Base-by-base conservation (phyloP, 2,329 filamentous ascomycete genomes). In the Fusarium foetens region DNA sequence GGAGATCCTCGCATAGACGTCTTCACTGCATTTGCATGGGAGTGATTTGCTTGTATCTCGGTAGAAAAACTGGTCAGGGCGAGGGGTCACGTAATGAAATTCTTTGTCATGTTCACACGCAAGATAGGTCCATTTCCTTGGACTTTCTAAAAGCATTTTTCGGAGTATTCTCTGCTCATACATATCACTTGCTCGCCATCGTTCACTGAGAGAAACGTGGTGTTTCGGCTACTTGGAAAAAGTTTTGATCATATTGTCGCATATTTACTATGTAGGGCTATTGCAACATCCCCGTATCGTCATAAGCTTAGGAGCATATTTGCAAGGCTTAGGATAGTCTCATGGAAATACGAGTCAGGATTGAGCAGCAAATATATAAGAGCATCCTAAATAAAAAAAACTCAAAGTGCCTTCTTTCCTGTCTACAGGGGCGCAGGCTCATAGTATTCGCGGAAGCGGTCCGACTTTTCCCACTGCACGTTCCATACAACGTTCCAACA, bases 401-500 rank as follows among this genome's bases (percentile, higher is more conserved):
- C 31, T 13, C 3, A 33, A 8, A 33, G 13, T 33, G 14, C 31
- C 31, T 33, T 16, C 31, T 33, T 33, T 14, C 31, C 31, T 14
- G 31, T 7, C 31, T 33, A 33, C 13, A 14, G 31, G 31, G 13
- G 6, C 27, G 27, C 27, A 27, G 27, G 87, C 72, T 83, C 81
- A 76, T 92, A 95, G 77, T 95, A 96, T 70, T 91, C 90, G 77
- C 84, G 87, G 75, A 96, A 95, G 6, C 91, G 86, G 76, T 91
- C 89, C 71, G 88, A 85, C 2, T 84, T 83, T 63, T 92, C 86
- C 82, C 94, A 87, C 4, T 85, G 86, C 68, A 93, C 84, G 55
- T 91, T 88, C 69, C 89, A 87, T 27, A 97, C 87, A 23, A 95
- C 89, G 75, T 90, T 88, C 84, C 94, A 95, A 78, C 94, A 97